Evolutionary conservation across 805 yeast genomes (phyloP).

Genomic region (Yamadazyma sp.): DNA sequence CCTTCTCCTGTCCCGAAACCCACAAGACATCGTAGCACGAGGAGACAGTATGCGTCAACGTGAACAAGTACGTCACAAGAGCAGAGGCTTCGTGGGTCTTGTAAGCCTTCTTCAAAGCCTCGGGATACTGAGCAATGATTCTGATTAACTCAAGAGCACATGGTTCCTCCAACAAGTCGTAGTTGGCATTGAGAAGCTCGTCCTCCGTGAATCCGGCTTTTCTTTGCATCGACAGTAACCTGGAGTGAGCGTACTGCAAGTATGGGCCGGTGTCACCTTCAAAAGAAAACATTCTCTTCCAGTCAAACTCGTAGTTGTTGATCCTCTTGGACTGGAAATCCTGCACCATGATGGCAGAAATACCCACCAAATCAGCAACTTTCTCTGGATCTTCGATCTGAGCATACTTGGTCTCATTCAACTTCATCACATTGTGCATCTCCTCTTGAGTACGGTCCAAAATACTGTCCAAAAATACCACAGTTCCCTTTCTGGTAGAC

Average conservation of each 20-base stretch:
- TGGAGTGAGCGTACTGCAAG: constrained; percentile 96
- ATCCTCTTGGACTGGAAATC: constrained; percentile 98
- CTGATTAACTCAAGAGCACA: constrained; percentile 72
- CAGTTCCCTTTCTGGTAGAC: constrained; percentile 98
- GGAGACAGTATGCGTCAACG: constrained; percentile 88
- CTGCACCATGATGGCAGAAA: constrained; percentile 97
- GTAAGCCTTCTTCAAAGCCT: constrained; percentile 76
- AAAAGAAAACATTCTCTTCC: constrained; percentile 97
- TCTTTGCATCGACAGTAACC: constrained; percentile 92
- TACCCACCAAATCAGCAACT: constrained; percentile 93
- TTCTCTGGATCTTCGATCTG: constrained; percentile 92
- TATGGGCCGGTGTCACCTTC: constrained; percentile 99
- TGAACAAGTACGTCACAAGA: constrained; percentile 89
- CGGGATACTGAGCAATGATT: constrained; percentile 86
- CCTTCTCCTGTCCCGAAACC: constrained; percentile 94
- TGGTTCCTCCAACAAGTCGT: constrained; percentile 64
- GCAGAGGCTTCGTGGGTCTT: constrained; percentile 92
- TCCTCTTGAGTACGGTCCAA: constrained; percentile 89
- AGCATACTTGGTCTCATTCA: constrained; percentile 85
- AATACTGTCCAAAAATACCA: constrained; percentile 93
- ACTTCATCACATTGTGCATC: constrained; percentile 96
- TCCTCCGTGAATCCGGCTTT: constrained; percentile 54
- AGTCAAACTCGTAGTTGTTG: constrained; percentile 92
- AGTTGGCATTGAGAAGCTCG: constrained; percentile 51
- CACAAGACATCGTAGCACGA: constrained; percentile 94